Percentiles rank a stretch among this genome's conserved stretches.
Evolutionary conservation across 768 basidiomycete genomes (phyloP).

Genomic region (Panaeolus papilionaceus): DNA sequence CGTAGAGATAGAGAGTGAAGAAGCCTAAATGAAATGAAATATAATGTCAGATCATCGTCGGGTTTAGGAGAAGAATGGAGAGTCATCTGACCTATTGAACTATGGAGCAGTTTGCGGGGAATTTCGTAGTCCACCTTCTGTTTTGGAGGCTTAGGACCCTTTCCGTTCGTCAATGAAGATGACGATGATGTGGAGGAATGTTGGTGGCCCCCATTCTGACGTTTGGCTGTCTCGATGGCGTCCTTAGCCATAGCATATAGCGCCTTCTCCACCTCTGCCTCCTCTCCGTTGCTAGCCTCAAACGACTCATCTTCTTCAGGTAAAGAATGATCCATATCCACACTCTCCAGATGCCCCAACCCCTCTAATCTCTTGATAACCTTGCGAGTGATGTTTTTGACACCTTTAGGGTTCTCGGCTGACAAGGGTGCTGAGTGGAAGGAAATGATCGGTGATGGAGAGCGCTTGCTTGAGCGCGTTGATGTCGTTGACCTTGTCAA

Average conservation of each 20-base stretch:
- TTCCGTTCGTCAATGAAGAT: slow-evolving; percentile 8
- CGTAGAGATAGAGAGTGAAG: slow-evolving; percentile 48
- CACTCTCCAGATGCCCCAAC: slow-evolving; percentile 45
- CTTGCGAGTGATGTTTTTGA: slow-evolving; percentile 54
- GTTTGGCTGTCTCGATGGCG: slow-evolving; percentile 20
- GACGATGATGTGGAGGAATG: slow-evolving; percentile 1
- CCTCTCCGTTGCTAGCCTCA: slow-evolving; percentile 35
- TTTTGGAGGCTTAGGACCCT: slow-evolving; percentile 23
- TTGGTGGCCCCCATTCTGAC: slow-evolving; percentile 5
- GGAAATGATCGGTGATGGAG: slow-evolving; percentile 54
- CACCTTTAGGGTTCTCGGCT: slow-evolving; percentile 44
- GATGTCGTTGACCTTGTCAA: slow-evolving; percentile 25
- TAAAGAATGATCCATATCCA: slow-evolving; percentile 33
- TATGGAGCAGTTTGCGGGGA: slow-evolving; percentile 86
- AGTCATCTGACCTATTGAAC: slow-evolving; percentile 76
- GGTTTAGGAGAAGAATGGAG: slow-evolving; percentile 13
- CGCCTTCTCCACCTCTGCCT: slow-evolving; percentile 35
- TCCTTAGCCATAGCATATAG: slow-evolving; percentile 29
- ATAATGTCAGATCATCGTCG: slow-evolving; percentile 14
- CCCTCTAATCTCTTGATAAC: slow-evolving; percentile 55
- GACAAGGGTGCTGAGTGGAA: slow-evolving; percentile 45
- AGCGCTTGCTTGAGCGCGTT: slow-evolving; percentile 39
- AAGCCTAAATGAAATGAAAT: slow-evolving; percentile 37
- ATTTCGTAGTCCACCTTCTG: slow-evolving; percentile 85
- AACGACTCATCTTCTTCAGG: slow-evolving; percentile 42